phyloP scores from a whole-genome alignment of 2,329 filamentous ascomycete species.

The Nemania diffusa region DNA sequence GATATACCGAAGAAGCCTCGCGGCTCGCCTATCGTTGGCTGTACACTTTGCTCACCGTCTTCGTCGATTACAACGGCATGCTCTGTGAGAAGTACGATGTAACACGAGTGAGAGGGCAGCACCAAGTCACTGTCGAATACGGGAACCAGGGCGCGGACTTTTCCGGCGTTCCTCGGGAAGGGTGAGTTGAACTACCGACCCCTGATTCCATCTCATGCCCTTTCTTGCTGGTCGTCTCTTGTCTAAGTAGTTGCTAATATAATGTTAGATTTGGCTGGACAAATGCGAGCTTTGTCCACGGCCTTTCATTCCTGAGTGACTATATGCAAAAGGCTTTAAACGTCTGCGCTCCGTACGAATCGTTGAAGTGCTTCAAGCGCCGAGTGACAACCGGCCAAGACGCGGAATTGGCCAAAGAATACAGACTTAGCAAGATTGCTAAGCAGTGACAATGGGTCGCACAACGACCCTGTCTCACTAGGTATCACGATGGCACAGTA shows the following conservation, averaged over 20 bases:
- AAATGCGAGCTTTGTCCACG: conserved; percentile 21
- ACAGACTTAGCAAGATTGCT: too few relatives aligned
- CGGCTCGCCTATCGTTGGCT: conserved; percentile 29
- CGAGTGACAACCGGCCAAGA: too few relatives aligned
- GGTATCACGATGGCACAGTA: too few relatives aligned
- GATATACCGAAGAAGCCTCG: conserved; percentile 4
- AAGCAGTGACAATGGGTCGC: too few relatives aligned
- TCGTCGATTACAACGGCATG: conserved; percentile 25
- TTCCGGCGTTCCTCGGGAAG: conserved; percentile 19
- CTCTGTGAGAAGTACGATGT: conserved; percentile 28
- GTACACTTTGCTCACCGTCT: conserved; percentile 23
- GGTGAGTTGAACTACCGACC: conserved; percentile 11
- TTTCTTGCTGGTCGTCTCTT: background rate
- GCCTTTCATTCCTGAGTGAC: conserved; percentile 1
- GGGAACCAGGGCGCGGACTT: conserved; percentile 24
- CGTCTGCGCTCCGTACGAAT: conserved; percentile 16
- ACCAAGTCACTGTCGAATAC: conserved; percentile 22
- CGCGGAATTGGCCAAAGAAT: too few relatives aligned
- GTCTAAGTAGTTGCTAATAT: background rate
- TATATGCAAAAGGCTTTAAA: conserved; percentile 14
- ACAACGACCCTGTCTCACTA: too few relatives aligned
- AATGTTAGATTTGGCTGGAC: conserved; percentile 21
- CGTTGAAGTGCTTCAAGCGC: background rate
- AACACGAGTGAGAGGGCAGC: conserved; percentile 10
- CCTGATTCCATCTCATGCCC: background rate